Conservation (phyloP, 345 rosid species). For the Bruguiera parviflora region DNA sequence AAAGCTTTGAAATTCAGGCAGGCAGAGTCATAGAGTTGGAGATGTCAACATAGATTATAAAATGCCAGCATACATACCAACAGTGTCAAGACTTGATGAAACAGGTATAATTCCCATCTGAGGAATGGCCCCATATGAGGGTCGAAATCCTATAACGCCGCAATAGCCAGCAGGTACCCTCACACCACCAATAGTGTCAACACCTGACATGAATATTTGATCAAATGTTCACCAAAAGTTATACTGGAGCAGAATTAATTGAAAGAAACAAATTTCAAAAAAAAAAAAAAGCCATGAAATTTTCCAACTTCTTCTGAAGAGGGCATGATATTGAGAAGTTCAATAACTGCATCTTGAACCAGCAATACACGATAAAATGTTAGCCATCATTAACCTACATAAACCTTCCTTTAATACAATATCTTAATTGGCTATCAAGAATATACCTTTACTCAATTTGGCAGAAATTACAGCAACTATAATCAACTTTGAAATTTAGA, state of each 20-base stretch:
- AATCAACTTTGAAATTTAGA: no score
- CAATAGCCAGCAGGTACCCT: slow-evolving; percentile 88
- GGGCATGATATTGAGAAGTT: not conserved
- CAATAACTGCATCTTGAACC: not conserved
- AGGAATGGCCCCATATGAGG: slow-evolving; percentile 68
- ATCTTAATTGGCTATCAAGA: not conserved
- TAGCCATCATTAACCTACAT: not conserved
- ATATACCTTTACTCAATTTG: not conserved
- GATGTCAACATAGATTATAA: not conserved
- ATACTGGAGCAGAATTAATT: not conserved
- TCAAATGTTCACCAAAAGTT: slow-evolving; percentile 1
- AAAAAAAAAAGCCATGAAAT: no score
- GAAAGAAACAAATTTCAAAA: no score
- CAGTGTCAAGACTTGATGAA: slow-evolving; percentile 75
- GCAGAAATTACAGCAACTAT: no score
- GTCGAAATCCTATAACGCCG: slow-evolving; percentile 78
- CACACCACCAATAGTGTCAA: slow-evolving; percentile 85
- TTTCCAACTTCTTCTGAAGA: no score
- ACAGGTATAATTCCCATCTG: slow-evolving; percentile 58
- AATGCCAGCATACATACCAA: slow-evolving; percentile 53
- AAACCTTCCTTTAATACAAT: not conserved
- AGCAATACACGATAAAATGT: not conserved
- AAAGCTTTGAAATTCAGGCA: not conserved
- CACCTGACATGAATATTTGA: slow-evolving; percentile 45
- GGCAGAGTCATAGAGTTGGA: not conserved